Base-by-base conservation (phyloP, 2,329 filamentous ascomycete species). In the Neonectria faginata region DNA sequence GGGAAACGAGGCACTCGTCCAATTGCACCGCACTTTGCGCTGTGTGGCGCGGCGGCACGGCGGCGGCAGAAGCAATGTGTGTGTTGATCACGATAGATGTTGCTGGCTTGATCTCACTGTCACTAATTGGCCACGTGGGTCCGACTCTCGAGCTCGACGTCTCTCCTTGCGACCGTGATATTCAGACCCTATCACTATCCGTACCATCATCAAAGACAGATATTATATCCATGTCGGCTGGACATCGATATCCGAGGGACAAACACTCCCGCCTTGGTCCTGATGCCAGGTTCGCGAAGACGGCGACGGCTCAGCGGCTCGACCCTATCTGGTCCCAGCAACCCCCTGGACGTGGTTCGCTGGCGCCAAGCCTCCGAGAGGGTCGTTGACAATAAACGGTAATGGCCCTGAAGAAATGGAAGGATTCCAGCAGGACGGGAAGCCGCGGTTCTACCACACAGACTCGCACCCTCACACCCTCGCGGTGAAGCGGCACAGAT, bases 331-430 rank as follows among this genome's bases (percentile, higher is more conserved):
- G 29, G n/a, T 18, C 48, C 29, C 48, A 45, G 51, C 50, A 45
- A 48, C 20, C 57, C 57, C 42, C 42, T 31, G 29, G n/a, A 14
- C 14, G 9, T 47, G 16, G 27, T 33, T 51, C 47, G n/a, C 31
- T 42, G 27, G 29, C 44, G 48, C 50, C 25, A 54, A 54, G 55
- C 16, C 33, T 36, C 33, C 33, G 33, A 16, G 25, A 33, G 33
- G 52, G 44, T 45, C 53, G 59, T 62, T 52, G 45, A 41, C 22
- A 14, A 25, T 47, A 61, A 61, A 61, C 42, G 59, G 59, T 42
- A 56, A 53, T 50, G 47, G 27, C 45, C 45, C 50, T 57, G 59
- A 57, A 48, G 44, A 62, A 53, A 47, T 41, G 47, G 48, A 47
- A 54, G 47, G 54, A 58, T 48, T 48, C 42, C 11, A 51, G 53